These are phyloP conservation scores for Anisodus acutangulus DNA, from an alignment of 257 asterid species.

Conservation along the genomic window DNA sequence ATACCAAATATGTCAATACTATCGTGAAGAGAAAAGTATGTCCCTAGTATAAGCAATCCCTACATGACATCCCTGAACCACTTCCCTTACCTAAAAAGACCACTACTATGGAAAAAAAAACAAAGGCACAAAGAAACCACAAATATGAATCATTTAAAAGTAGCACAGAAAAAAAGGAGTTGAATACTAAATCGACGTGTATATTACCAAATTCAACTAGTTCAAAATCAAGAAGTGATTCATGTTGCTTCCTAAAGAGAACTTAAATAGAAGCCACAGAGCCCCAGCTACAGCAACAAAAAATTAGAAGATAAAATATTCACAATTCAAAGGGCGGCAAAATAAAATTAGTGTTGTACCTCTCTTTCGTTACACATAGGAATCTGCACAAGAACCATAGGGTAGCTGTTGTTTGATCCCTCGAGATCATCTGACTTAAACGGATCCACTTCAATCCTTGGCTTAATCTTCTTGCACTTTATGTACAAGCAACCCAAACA, in stretches of 20 bases:
- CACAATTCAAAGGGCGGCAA: constrained; percentile 4
- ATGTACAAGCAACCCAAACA: constrained; percentile 68
- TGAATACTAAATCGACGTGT: neutral
- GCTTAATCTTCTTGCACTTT: constrained; percentile 58
- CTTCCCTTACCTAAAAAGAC: neutral
- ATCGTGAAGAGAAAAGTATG: neutral
- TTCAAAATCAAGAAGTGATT: constrained; percentile 11
- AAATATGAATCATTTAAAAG: neutral
- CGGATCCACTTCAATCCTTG: constrained; percentile 46
- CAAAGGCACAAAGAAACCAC: neutral
- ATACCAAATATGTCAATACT: neutral
- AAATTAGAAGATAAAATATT: constrained; percentile 7
- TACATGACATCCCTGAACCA: neutral
- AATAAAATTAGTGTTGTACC: constrained; percentile 40
- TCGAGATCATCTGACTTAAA: constrained; percentile 49
- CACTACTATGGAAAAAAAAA: neutral
- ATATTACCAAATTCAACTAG: constrained; percentile 7
- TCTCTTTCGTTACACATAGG: constrained; percentile 81
- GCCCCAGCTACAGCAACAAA: neutral
- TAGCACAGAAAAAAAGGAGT: neutral
- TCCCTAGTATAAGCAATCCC: neutral
- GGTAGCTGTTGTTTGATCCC: constrained; percentile 40
- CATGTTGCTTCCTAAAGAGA: neutral
- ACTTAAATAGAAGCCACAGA: neutral
- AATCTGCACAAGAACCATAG: constrained; percentile 81